Evolutionary conservation across 2,329 filamentous ascomycete species (phyloP), one percentile per base, ranked within the genome.

Genomic region (Claviceps sp.): DNA sequence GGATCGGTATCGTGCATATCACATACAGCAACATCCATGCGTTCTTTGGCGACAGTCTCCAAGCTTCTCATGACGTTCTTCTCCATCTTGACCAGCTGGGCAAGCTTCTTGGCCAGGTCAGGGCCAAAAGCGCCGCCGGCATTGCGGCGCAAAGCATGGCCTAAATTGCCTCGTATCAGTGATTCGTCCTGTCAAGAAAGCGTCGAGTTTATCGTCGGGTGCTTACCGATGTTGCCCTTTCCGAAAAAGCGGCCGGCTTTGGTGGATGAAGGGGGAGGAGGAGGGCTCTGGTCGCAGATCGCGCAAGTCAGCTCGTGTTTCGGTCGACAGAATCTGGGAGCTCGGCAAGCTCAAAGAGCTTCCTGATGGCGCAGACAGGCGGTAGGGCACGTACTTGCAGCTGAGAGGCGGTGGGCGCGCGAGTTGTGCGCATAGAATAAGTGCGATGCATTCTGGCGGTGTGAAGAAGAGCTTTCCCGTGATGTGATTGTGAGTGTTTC

Each of bases 61-160:
- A 97, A 84, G 68, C 89, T 96, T 70, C 93, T 89, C 93, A 98
- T 98, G 53, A 96, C 88, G 67, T 98, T 97, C 83, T 98, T 98
- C 75, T 98, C 93, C 93, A 98, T 98, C 81, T 98, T 98, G 57
- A 98, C 93, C 50, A 98, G 81, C 74, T 95, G 88, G 42, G 90
- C 89, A 56, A 98, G 84, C 80, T 98, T 98, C 80, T 95, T 96
- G 54, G 93, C 86, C 54, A 98, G 83, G 64, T 98, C 93, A 53
- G 90, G 80, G 57, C 81, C 80, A 59, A 89, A 89, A 61, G 85
- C 84, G 59, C 86, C 87, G 57, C 86, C 85, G 44, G 84, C 78
- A 64, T 85, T 84, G 65, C 82, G 79, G 61, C 87, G 80, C 66
- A 89, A 80, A 56, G 78, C 77, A 78, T 84, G 81, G 56, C 78